Base-by-base conservation (phyloP, 1,284 basidiomycete genomes). In the Gomphus bonarii region DNA sequence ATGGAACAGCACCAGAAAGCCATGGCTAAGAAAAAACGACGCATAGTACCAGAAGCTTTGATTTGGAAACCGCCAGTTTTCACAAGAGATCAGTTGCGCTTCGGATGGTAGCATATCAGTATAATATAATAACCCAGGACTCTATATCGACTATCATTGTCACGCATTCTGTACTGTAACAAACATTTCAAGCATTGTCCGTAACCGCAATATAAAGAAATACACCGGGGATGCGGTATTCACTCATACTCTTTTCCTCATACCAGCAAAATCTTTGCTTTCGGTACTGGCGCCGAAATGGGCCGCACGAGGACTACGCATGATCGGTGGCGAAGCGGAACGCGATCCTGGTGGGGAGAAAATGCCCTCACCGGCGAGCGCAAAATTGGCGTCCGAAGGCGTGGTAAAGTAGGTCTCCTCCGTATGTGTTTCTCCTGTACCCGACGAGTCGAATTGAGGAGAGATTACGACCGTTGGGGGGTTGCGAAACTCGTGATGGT, bases 31-130 rank as follows among this genome's bases (percentile, higher is more conserved):
- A 80, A 83, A 58, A 77, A 86, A 60, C 78, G 85, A 56, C 75
- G 85, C 51, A 97, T 99, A 64, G 79, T 91, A 62, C 78, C 95
- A 16, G 84, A 88, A 56, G 77, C 78, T 66, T 75, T 99, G 60
- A 78, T 79, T 62, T 99, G 97, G 97, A 97, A 93, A 67, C 97
- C 97, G 55, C 91, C 91, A 3, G 85, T 89, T 25, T 95, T 94
- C 74, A 91, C 88, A 59, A 79, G 91, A 63, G 90, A 92, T 63
- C 91, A 95, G 71, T 75, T 95, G 57, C 80, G 91, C 57, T 94
- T 94, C 65, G 92, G 91, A 36, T 94, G 85, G 80, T 90, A 78
- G 51, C 52, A 49, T 51, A 12, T 18, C n/a, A 20, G 42, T 7
- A 8, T 43, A 20, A 10, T 9, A 42, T 18, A 3, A 6, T 44